Evolutionary conservation across 139 green algal species (phyloP), one percentile per base, ranked within the genome.

Genomic region (Tetratostichococcus sp.): DNA sequence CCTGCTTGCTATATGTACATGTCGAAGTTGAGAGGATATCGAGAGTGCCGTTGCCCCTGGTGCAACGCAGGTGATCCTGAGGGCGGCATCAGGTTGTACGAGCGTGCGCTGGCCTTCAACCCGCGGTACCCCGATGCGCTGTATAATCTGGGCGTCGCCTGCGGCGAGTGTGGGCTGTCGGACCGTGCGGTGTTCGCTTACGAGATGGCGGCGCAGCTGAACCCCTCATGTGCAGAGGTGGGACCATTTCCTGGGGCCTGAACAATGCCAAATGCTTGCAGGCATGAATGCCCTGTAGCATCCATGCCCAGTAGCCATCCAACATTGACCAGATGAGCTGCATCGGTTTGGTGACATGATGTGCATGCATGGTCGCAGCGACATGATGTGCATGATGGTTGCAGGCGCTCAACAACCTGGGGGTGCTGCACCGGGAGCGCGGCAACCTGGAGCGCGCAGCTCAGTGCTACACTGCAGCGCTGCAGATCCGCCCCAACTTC

Each of bases 131-230:
- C 88, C 0, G 89, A 97, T 11, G 93, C 94, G 1, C 78, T 98
- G 57, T 99, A 99, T 90, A 98, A 98, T 83, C 83, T 98, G 39
- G 95, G 91, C 0, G 93, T 98, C 16, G 90, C 88, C 14, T 89
- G 84, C 43, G 87, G 74, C 11, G 92, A 97, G 77, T 71, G 57
- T 30, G 85, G 85, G 1, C 74, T 89, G 58, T 76, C 85, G 21
- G 83, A 91, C 81, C 92, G 91, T 70, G 94, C 95, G 17, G 86
- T 97, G 19, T 94, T 97, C 80, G 91, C 94, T 79, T 98, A 98
- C 69, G 86, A 98, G 73, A 88, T 93, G 33, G 87, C 92, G 0
- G 70, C 95, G 4, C 65, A 83, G 65, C 86, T 93, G 57, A 88
- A 92, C 43, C 89, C 90, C 1, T 67, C 72, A 5, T 98, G 87